Base-by-base conservation (phyloP, 805 yeast species). In the Vanderwaltozyma yarrowii region DNA sequence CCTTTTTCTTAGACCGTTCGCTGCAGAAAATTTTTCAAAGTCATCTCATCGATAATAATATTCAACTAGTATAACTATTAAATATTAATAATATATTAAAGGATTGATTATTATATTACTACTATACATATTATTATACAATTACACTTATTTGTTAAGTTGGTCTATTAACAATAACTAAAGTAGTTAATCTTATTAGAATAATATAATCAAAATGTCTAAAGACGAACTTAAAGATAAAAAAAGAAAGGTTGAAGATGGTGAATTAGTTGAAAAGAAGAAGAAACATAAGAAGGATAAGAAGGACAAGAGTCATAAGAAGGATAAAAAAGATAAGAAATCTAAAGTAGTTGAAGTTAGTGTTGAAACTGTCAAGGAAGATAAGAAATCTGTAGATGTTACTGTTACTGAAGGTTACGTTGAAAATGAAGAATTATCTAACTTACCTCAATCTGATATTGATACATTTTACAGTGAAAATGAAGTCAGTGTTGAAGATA, bases 401-500 rank as follows among this genome's bases (percentile, higher is more conserved):
- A 6, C 28, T 30, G 10, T 8, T 20, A 16, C 40, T 29, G 44
- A 40, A n/a, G 44, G 42, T 30, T 70, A 70, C 44, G 52, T 49
- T 9, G 70, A 72, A 50, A 63, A 66, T 12, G 50, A 58, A 13
- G 62, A 63, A 13, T 58, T 71, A 36, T 45, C 69, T 13, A 45
- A 56, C 15, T 54, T 68, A 30, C 65, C 80, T 5, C 73, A 72
- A 46, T 54, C 70, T 6, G 85, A 78, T 8, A 64, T 82, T 40
- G 78, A 75, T 34, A 61, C 65, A 7, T 92, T 82, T 56, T 67
- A 78, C 46, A 59, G 67, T 38, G 76, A 71, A 20, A 84, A 88
- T 59, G 89, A 82, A 47, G 88, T 87, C 35, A 70, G 80, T 13
- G 73, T 88, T 36, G 94, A 84, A 46, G 94, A 84, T 54, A 77